Base-by-base conservation (phyloP, 768 basidiomycete species). In the Suillus cothurnatus region DNA sequence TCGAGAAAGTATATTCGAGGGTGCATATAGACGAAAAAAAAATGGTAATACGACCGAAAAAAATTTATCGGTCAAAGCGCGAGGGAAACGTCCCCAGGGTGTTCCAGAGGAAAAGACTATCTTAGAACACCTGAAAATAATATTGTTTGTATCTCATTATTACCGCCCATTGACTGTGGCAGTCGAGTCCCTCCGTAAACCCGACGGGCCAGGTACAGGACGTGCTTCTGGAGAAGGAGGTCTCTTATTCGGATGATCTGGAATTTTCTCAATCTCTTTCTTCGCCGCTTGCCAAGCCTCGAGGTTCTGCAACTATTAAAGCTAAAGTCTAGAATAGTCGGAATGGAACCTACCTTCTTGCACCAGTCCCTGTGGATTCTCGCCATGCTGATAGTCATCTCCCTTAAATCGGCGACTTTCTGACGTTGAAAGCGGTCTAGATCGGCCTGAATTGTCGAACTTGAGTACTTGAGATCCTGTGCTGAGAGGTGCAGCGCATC, bases 241-340 rank as follows among this genome's bases (percentile, higher is more conserved):
- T 53, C 79, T 74, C 71, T 82, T 85, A 75, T 96, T 97, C 19
- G 95, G 95, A 76, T 97, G 95, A 63, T 89, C 86, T 41, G 94
- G 90, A 74, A 99, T 96, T 78, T 90, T 90, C 62, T 88, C 88
- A 68, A 97, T 93, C 72, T 97, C 95, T 70, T 85, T 86, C 81
- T 94, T 94, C 11, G 95, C 97, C 71, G 95, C 95, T 79, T 97
- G 91, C 97, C 97, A 99, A 61, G 91, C 93, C 72, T 97, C 93
- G 59, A 99, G 82, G 79, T 99, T 99, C 97, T 98, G 70, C 58
- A 49, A 62, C 36, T 63, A 67, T 66, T 64, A 32, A 55, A 61
- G 64, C 50, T 69, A 63, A 75, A 63, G 61, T 69, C 61, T 58
- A 11, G 36, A 53, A 67, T 36, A 50, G 57, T 58, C 58, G 52